Conservation (phyloP, 108 stramenopile genomes). For the Bacterosira constricta region DNA sequence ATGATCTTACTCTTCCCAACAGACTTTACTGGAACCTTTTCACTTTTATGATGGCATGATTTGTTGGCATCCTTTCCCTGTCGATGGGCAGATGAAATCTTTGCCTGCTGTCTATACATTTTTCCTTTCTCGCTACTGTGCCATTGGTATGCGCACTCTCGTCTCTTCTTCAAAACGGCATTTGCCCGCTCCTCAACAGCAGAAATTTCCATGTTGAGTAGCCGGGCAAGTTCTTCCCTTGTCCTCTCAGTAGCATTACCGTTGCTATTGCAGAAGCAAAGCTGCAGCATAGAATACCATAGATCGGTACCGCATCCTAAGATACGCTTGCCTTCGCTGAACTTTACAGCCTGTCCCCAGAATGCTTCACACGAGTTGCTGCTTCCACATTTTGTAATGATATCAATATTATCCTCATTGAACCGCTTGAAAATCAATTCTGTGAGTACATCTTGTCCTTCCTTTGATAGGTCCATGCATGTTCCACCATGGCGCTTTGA, state of each 20-base stretch:
- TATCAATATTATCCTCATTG: constrained; percentile 4
- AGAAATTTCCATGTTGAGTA: neutral
- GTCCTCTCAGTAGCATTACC: neutral
- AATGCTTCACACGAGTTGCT: constrained; percentile 10
- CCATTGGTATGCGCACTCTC: neutral
- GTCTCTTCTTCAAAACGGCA: neutral
- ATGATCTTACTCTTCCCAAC: neutral
- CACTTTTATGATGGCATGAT: constrained; percentile 1
- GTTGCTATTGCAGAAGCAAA: neutral
- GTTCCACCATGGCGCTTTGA: neutral
- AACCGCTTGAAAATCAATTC: constrained; percentile 1
- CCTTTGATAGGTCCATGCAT: neutral
- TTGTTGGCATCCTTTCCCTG: neutral
- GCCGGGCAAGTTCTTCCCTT: neutral
- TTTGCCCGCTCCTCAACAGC: neutral
- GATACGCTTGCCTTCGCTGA: constrained; percentile 9
- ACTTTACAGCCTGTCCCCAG: constrained; percentile 2
- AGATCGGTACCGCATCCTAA: constrained; percentile 4
- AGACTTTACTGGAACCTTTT: neutral
- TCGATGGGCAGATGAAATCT: constrained; percentile 9
- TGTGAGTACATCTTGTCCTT: neutral
- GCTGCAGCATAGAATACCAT: constrained; percentile 5
- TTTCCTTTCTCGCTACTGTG: neutral
- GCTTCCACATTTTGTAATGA: neutral
- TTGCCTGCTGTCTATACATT: neutral